phyloP scores from a whole-genome alignment of 2,329 filamentous ascomycete species.

The Fusarium anthophilum region DNA sequence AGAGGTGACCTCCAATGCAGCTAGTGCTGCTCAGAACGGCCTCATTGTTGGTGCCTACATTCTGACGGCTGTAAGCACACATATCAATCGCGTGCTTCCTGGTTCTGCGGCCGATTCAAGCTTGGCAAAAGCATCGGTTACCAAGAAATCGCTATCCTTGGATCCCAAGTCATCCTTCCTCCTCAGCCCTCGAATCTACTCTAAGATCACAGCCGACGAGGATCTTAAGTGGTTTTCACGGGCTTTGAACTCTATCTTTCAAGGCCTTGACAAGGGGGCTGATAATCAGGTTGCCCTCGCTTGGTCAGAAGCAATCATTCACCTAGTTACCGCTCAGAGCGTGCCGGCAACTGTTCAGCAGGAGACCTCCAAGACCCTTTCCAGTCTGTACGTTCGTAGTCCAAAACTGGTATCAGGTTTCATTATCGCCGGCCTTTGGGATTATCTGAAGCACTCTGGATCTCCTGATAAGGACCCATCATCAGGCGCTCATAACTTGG shows the following conservation, averaged over 20 bases:
- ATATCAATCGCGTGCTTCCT: slow-evolving; percentile 63
- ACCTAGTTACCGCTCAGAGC: slow-evolving; percentile 71
- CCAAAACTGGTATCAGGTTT: slow-evolving; percentile 68
- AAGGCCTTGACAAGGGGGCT: slow-evolving; percentile 60
- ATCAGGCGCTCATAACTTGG: slow-evolving; percentile 70
- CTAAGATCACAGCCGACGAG: slow-evolving; percentile 77
- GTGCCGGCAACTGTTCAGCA: slow-evolving; percentile 71
- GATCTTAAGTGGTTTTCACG: slow-evolving; percentile 82
- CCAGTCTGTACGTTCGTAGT: slow-evolving; percentile 69
- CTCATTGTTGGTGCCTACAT: slow-evolving; percentile 84
- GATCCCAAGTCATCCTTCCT: slow-evolving; percentile 90
- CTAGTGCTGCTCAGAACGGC: slow-evolving; percentile 82
- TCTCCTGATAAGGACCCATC: slow-evolving; percentile 82
- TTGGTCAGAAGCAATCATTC: slow-evolving; percentile 90
- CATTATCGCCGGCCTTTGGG: slow-evolving; percentile 80
- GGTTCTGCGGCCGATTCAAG: slow-evolving; percentile 56
- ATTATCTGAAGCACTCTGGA: slow-evolving; percentile 76
- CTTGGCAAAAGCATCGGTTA: slow-evolving; percentile 67
- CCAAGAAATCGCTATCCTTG: slow-evolving; percentile 71
- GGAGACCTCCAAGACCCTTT: slow-evolving; percentile 69
- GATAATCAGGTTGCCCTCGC: slow-evolving; percentile 64
- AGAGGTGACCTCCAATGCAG: slow-evolving; percentile 81
- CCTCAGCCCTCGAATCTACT: slow-evolving; percentile 84
- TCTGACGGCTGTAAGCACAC: slow-evolving; percentile 70
- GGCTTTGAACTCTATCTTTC: slow-evolving; percentile 71